These are phyloP conservation scores for Berberis thunbergii DNA, from an alignment of 164 flowering plant genomes.

Conservation along the genomic window DNA sequence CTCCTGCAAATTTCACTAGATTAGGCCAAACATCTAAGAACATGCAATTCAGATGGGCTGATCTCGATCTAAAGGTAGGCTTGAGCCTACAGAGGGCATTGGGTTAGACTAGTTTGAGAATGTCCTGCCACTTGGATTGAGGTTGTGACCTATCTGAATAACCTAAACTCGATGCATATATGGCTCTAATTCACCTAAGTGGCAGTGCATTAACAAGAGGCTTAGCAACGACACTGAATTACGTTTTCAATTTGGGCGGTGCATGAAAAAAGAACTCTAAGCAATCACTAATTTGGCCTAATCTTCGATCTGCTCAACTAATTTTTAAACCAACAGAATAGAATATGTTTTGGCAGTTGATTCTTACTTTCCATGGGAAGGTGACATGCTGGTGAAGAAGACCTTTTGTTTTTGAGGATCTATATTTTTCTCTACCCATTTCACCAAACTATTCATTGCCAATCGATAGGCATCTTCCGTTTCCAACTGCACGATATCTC, in stretches of 20 bases:
- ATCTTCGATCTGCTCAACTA: too few relatives aligned
- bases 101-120: too few relatives aligned
- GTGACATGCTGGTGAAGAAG: constrained; percentile 82
- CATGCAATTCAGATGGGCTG: not conserved
- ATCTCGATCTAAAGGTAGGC: not conserved
- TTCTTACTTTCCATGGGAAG: constrained; percentile 49
- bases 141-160: too few relatives aligned
- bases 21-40: not conserved
- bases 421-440: constrained; percentile 60
- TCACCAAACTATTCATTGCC: constrained; percentile 63
- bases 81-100: not conserved
- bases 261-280: not conserved
- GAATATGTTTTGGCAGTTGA: not conserved
- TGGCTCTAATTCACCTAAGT: too few relatives aligned
- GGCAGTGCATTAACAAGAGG: too few relatives aligned
- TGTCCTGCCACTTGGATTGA: too few relatives aligned
- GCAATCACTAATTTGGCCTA: not conserved
- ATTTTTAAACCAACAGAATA: too few relatives aligned
- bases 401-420: constrained; percentile 49
- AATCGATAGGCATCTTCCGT: constrained; percentile 61
- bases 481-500: constrained; percentile 35
- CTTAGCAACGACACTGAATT: too few relatives aligned
- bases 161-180: too few relatives aligned
- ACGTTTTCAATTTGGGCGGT: too few relatives aligned
- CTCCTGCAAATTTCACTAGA: constrained; percentile 33